Base-by-base conservation (phyloP, 768 basidiomycete species). In the Suillus subalutaceus region DNA sequence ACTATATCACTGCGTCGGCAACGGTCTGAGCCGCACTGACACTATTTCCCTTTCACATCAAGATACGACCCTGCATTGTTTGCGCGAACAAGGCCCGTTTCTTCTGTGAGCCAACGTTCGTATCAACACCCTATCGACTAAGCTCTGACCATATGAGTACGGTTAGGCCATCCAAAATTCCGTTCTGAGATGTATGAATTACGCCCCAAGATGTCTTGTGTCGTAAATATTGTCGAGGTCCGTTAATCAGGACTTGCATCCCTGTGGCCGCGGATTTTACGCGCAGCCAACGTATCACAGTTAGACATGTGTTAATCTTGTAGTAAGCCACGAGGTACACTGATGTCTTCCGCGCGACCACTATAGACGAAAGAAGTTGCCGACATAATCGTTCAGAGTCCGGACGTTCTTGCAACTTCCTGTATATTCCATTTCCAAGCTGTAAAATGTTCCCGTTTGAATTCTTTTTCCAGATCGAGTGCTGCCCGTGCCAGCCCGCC, bases 201-300 rank as follows among this genome's bases (percentile, higher is more conserved):
- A 43, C 52, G 63, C 65, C 26, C 23, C 44, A 50, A 37, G 16
- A 26, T 63, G 63, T 64, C 64, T 69, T 26, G 38, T 43, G 10
- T 43, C 59, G 59, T 60, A 60, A 60, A 12, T 13, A 60, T 56
- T 7, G 35, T n/a, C 15, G 41, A 41, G 32, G 30, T 32, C 37
- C 64, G 40, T 66, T 48, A 38, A 63, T 72, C 66, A 30, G 38
- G 40, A 30, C 26, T 40, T 66, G 61, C 70, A 71, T 61, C n/a
- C 48, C 41, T 60, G 48, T 70, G 44, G 23, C 72, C 72, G 74
- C 74, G 69, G 74, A 65, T 74, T 74, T 41, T 66, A 57, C 68
- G 65, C 69, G 69, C 69, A 61, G 37, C 38, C 52, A 67, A 53
- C 35, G n/a, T 48, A 58, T 64, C 56, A 9, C 35, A 55, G 63